Base-by-base conservation (phyloP, 805 yeast genomes). In the Metschnikowia cubensis region DNA sequence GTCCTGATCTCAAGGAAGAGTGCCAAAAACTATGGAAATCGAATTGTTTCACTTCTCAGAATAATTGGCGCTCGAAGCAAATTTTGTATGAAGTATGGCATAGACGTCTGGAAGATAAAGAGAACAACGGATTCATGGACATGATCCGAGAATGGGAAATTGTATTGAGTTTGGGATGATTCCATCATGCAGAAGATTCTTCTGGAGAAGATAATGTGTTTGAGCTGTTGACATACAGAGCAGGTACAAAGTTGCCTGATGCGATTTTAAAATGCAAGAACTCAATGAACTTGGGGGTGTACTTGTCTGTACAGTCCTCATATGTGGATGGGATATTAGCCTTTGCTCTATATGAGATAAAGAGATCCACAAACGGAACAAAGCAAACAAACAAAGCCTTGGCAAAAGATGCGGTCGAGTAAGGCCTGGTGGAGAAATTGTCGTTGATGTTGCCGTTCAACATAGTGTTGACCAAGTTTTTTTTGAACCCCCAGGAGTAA, bases 51-150 rank as follows among this genome's bases (percentile, higher is more conserved):
- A 61, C 65, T 29, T 17, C 59, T 35, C 60, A 59, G 14, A 77
- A 75, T 50, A 76, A 75, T 54, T 81, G 85, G 85, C 65, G 83
- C 35, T 75, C 78, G 0, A 79, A 79, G 55, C 85, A 81, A 58
- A 70, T 80, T 25, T 62, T 80, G 53, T 68, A 69, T 52, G 84
- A 80, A 57, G 70, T 78, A 13, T 78, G 82, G 80, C 68, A 75
- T 35, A 60, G 80, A 22, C 58, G 76, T 38, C 68, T 66, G 4
- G 59, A 59, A 21, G 53, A 50, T 6, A 70, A 71, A 13, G 66
- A 70, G 52, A 60, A 68, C 45, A 47, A 56, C 22, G 77, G 80
- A 31, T 80, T 82, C 76, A 69, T 81, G 68, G 83, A 80, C 55
- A 59, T 80, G 65, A 66, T 80, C 1, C 69, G 81, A 47, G 81